phyloP scores from a whole-genome alignment of 192 early-diverging fungal species.

The Funneliformis mosseae region DNA sequence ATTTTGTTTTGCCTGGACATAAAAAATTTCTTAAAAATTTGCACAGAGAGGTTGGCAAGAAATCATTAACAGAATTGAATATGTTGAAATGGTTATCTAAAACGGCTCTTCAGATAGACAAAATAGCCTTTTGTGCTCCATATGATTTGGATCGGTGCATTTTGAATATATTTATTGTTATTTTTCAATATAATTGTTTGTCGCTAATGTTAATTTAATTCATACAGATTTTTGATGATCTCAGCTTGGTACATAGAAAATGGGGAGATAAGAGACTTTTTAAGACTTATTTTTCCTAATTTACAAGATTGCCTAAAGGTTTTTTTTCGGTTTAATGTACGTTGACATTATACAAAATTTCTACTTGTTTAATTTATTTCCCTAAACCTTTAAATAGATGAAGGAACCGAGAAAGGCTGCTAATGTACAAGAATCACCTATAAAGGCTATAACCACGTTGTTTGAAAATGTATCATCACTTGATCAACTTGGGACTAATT shows the following conservation, averaged over 20 bases:
- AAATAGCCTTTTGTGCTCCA: constrained; percentile 12
- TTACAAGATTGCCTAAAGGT: constrained; percentile 1
- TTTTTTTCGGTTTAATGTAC: not conserved
- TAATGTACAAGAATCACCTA: not conserved
- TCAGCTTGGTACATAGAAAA: constrained; percentile 14
- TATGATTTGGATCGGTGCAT: constrained; percentile 18
- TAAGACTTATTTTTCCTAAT: constrained; percentile 2
- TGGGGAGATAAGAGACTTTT: not conserved
- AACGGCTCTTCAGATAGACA: not conserved
- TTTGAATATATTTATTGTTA: not conserved
- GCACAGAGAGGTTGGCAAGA: not conserved
- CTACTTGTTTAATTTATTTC: not conserved
- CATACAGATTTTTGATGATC: not conserved
- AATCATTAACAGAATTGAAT: not conserved
- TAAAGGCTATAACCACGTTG: not conserved
- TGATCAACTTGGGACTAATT: not conserved
- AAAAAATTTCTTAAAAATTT: not conserved
- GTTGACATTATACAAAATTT: not conserved
- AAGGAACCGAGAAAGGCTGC: not conserved
- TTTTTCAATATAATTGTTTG: too few species aligned
- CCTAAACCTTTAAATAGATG: not conserved
- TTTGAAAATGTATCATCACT: not conserved
- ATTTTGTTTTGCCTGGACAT: constrained; percentile 5
- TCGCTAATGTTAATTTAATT: not conserved
- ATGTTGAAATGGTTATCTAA: not conserved